Percentiles rank a stretch among this genome's conserved stretches.
These are phyloP conservation scores for Ceriops zippeliana DNA, from an alignment of 345 rosid species.

Conservation along the genomic window DNA sequence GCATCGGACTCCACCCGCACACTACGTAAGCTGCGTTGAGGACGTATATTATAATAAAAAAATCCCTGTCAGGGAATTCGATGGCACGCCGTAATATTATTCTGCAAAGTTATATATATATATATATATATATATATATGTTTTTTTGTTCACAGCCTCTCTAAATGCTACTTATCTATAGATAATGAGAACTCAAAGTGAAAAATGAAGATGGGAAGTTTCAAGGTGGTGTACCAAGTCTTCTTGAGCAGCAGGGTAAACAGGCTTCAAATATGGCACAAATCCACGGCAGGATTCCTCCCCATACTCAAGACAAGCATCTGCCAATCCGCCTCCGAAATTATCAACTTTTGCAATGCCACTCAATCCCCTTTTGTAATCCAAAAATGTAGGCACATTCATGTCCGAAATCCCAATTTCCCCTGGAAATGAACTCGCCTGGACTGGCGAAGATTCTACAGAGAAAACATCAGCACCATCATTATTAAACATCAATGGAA, in stretches of 20 bases:
- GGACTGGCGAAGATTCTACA: constrained; percentile 22
- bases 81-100: no score
- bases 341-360: constrained; percentile 25
- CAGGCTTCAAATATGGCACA: constrained; percentile 46
- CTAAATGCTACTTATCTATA: no score
- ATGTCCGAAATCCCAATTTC: constrained; percentile 37
- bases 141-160: no score
- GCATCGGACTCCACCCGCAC: no score
- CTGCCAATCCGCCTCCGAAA: constrained; percentile 24
- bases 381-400: constrained; percentile 32
- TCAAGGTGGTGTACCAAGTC: constrained; percentile 31
- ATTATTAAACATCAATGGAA: constrained; percentile 16
- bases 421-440: constrained; percentile 21
- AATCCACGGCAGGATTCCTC: constrained; percentile 43
- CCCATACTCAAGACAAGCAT: constrained; percentile 32
- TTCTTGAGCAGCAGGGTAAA: constrained; percentile 31
- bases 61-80: no score
- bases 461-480: constrained; percentile 11
- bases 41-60: no score
- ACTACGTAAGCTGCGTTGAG: no score
- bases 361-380: constrained; percentile 21
- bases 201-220: neutral
- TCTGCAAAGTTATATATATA: no score
- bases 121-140: no score
- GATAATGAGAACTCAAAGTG: no score